phyloP scores from a whole-genome alignment of 176 grass and related monocot genomes.

The Elaeis guineensis region DNA sequence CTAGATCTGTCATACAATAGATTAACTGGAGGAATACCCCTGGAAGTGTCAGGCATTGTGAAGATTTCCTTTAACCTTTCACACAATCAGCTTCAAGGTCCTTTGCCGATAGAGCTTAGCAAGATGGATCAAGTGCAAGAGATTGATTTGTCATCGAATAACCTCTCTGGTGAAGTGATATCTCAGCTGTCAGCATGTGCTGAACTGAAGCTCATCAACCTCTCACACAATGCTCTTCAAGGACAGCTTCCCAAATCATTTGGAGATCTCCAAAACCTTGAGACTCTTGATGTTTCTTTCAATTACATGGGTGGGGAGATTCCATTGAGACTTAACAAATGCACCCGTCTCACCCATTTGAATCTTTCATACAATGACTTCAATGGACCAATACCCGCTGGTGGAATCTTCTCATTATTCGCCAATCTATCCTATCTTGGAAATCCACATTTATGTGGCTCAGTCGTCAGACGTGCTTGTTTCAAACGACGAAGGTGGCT shows the following conservation, averaged over 20 bases:
- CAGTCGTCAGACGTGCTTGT: slow-evolving; percentile 19
- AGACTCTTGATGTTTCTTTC: slow-evolving; percentile 53
- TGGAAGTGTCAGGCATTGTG: slow-evolving; percentile 28
- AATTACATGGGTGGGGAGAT: slow-evolving; percentile 63
- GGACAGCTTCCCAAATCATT: slow-evolving; percentile 26
- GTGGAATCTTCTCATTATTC: slow-evolving; percentile 39
- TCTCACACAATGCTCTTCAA: slow-evolving; percentile 63
- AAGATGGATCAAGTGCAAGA: slow-evolving; percentile 37
- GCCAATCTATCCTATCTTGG: slow-evolving; percentile 47
- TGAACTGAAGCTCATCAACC: slow-evolving; percentile 37
- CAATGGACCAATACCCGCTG: slow-evolving; percentile 38
- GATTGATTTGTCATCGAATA: slow-evolving; percentile 77
- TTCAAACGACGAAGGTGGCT: slow-evolving; percentile 15
- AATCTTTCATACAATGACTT: slow-evolving; percentile 84
- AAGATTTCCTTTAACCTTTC: slow-evolving; percentile 62
- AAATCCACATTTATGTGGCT: slow-evolving; percentile 51
- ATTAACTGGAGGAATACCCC: slow-evolving; percentile 37
- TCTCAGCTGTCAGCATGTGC: slow-evolving; percentile 22
- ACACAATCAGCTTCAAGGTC: slow-evolving; percentile 47
- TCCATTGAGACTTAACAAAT: slow-evolving; percentile 41
- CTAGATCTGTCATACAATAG: slow-evolving; percentile 67
- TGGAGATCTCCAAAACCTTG: slow-evolving; percentile 31
- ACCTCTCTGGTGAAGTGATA: slow-evolving; percentile 35
- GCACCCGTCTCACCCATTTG: slow-evolving; percentile 29
- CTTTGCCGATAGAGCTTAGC: slow-evolving; percentile 32